These are phyloP conservation scores for Chlamydomonas sphaeroides DNA, from an alignment of 139 green algal species.

Conservation along the genomic window DNA sequence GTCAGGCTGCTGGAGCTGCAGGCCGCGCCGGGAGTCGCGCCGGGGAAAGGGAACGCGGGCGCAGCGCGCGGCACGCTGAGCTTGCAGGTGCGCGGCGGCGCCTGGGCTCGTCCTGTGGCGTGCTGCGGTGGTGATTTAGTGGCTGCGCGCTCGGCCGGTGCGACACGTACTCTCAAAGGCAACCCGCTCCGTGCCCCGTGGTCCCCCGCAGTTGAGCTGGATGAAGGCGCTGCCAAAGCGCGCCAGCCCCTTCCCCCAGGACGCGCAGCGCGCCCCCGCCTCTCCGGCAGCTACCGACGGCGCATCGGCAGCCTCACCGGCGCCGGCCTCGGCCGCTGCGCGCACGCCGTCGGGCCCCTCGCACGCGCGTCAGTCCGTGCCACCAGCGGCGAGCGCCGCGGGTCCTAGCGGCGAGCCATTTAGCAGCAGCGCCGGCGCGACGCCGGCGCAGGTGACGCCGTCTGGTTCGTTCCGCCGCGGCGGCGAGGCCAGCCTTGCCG, in stretches of 20 bases:
- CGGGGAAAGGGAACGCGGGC: background rate
- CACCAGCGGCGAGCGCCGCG: too few relatives aligned
- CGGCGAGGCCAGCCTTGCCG: too few relatives aligned
- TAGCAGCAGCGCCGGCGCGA: background rate
- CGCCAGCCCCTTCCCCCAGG: conserved; percentile 24
- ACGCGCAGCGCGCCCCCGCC: background rate
- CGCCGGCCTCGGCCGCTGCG: too few relatives aligned
- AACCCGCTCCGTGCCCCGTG: too few relatives aligned
- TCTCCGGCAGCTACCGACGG: background rate
- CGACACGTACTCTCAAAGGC: too few relatives aligned
- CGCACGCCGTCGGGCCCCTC: too few relatives aligned
- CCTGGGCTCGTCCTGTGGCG: background rate
- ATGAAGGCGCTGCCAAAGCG: conserved; percentile 24
- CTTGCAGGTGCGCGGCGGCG: conserved; percentile 11
- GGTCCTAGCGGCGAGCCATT: too few relatives aligned
- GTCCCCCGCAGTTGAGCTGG: conserved; percentile 26
- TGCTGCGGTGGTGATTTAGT: background rate
- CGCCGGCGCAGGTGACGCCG: background rate
- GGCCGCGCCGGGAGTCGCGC: too few relatives aligned
- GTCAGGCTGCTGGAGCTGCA: conserved; percentile 1
- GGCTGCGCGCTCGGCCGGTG: too few relatives aligned
- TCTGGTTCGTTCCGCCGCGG: too few relatives aligned
- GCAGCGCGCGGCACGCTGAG: background rate
- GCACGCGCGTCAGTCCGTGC: too few relatives aligned
- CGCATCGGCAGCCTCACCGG: background rate